phyloP scores from a whole-genome alignment of 2,329 filamentous ascomycete species.

The Hypoxylon sp. region DNA sequence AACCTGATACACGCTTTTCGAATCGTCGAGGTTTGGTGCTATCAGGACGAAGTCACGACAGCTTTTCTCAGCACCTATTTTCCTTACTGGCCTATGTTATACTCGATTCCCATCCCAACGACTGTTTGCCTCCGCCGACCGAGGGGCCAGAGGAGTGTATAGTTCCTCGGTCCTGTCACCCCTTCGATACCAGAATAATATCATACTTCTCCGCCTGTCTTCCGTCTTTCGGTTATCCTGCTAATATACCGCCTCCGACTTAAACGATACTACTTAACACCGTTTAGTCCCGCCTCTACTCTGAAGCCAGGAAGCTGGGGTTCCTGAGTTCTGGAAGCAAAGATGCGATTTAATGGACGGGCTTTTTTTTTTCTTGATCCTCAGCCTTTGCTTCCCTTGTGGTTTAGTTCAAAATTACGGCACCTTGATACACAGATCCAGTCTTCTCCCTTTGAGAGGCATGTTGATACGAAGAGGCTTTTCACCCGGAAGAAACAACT shows the following conservation, averaged over 20 bases:
- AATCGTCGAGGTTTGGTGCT: slow-evolving; percentile 61
- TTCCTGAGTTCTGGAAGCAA: slow-evolving; percentile 18
- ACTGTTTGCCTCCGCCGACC: slow-evolving; percentile 47
- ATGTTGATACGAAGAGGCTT: slow-evolving; percentile 54
- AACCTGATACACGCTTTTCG: slow-evolving; percentile 58
- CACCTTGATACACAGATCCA: slow-evolving; percentile 42
- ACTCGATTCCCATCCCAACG: slow-evolving; percentile 49
- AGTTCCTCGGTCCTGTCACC: slow-evolving; percentile 43
- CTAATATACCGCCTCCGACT: slow-evolving; percentile 42
- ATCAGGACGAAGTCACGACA: slow-evolving; percentile 66
- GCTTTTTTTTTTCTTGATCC: slow-evolving; percentile 29
- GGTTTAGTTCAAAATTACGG: slow-evolving; percentile 47
- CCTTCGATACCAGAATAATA: slow-evolving; percentile 52
- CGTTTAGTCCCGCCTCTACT: slow-evolving; percentile 7
- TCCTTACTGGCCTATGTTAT: slow-evolving; percentile 51
- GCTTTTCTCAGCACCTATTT: slow-evolving; percentile 56
- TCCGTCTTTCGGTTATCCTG: slow-evolving; percentile 31
- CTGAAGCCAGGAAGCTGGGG: slow-evolving; percentile 11
- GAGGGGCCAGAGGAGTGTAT: slow-evolving; percentile 44
- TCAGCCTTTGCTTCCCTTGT: slow-evolving; percentile 40
- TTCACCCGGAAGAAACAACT: slow-evolving; percentile 47
- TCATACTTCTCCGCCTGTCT: slow-evolving; percentile 43
- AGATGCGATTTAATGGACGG: slow-evolving; percentile 34
- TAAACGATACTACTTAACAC: slow-evolving; percentile 25
- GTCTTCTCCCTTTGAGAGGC: slow-evolving; percentile 46